A percentile compares a stretch with the other conserved stretches of the same genome.
These are phyloP conservation scores for Chlamydomonas asymmetrica DNA, from an alignment of 139 green algal species.

Conservation along the genomic window DNA sequence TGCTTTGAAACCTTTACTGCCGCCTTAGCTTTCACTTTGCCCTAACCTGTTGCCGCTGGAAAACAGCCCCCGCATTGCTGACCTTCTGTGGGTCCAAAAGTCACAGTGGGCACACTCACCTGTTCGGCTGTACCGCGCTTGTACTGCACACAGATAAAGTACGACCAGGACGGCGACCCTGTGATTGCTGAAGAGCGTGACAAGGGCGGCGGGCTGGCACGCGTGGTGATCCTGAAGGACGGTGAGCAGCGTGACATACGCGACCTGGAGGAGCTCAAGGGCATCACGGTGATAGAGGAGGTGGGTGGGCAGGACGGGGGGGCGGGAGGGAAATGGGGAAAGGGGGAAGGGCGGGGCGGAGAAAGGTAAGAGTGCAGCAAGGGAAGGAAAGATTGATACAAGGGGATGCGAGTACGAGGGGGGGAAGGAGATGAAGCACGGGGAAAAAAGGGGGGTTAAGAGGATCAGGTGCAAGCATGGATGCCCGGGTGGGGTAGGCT, in stretches of 20 bases:
- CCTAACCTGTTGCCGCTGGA: no score
- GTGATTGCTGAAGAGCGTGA: slow-evolving; percentile 37
- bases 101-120: no score
- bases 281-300: slow-evolving; percentile 53
- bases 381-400: no score
- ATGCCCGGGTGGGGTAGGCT: no score
- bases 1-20: neutral
- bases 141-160: slow-evolving; percentile 25
- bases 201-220: slow-evolving; percentile 40
- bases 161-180: slow-evolving; percentile 40
- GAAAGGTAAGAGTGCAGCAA: neutral
- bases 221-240: slow-evolving; percentile 19
- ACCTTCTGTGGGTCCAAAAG: no score
- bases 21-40: no score
- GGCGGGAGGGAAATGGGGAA: neutral
- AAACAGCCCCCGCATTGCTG: no score
- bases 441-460: no score
- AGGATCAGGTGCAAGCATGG: no score
- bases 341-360: neutral
- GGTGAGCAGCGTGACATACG: slow-evolving; percentile 2
- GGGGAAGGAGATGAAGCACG: no score
- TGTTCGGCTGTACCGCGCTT: no score
- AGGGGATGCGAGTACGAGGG: no score
- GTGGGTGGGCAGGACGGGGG: slow-evolving; percentile 45
- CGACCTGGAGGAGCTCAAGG: slow-evolving; percentile 17